A percentile compares a stretch with the other conserved stretches of the same genome.
phyloP scores from a whole-genome alignment of 345 rosid species.

The Eutrema yunnanense region DNA sequence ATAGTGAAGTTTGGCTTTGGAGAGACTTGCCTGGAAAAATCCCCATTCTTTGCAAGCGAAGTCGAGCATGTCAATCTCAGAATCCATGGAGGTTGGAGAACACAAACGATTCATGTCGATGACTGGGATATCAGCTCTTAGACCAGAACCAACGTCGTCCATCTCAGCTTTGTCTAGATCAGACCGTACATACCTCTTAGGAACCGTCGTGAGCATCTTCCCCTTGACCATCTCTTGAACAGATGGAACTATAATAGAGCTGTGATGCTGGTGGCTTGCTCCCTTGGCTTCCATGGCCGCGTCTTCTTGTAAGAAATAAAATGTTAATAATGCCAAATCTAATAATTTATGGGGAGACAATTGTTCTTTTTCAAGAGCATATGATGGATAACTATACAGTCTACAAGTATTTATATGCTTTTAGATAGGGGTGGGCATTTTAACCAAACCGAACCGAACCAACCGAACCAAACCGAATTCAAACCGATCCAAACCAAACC shows the following conservation, averaged over 20 bases:
- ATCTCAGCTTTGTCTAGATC: slow-evolving; percentile 6
- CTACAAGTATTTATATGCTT: too few species aligned
- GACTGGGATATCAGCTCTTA: slow-evolving; percentile 1
- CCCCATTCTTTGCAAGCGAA: slow-evolving; percentile 54
- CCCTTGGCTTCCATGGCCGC: neutral
- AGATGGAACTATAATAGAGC: slow-evolving; percentile 13
- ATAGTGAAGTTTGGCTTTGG: neutral
- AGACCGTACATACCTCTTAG: slow-evolving; percentile 7
- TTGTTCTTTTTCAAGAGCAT: too few species aligned
- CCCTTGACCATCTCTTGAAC: slow-evolving; percentile 26
- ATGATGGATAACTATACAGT: too few species aligned
- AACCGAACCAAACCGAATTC: too few species aligned
- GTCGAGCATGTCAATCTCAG: slow-evolving; percentile 36
- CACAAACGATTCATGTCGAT: slow-evolving; percentile 16
- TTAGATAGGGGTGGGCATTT: too few species aligned
- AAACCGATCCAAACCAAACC: too few species aligned
- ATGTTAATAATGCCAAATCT: too few species aligned
- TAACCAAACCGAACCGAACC: too few species aligned
- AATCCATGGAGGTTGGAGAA: neutral
- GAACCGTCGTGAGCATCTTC: slow-evolving; percentile 3
- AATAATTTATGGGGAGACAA: too few species aligned
- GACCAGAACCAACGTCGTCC: neutral
- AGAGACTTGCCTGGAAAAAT: slow-evolving; percentile 46
- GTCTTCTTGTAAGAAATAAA: slow-evolving; percentile 2
- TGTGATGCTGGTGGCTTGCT: neutral